Percentiles rank a stretch among this genome's conserved stretches.
Evolutionary conservation across 2,329 filamentous ascomycete genomes (phyloP).

Genomic region (Hirsutella minnesotensis): DNA sequence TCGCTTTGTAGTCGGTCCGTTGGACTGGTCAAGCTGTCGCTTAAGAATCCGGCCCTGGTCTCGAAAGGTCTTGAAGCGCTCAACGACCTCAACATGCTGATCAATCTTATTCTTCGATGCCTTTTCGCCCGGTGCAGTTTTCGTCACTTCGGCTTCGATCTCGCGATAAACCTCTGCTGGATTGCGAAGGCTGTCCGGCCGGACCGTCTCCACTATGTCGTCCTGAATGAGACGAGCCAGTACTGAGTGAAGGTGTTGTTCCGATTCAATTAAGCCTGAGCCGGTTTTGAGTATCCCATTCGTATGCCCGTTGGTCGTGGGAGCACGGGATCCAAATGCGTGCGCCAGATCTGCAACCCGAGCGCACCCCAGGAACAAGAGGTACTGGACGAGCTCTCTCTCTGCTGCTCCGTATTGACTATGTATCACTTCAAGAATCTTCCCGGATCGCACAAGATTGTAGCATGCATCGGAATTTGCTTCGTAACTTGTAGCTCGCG

Average conservation of each 20-base stretch:
- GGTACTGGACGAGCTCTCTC: slow-evolving; percentile 59
- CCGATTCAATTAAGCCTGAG: slow-evolving; percentile 28
- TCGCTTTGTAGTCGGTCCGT: slow-evolving; percentile 32
- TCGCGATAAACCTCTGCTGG: slow-evolving; percentile 48
- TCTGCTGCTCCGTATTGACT: slow-evolving; percentile 64
- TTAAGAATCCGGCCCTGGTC: slow-evolving; percentile 40
- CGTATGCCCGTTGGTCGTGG: slow-evolving; percentile 20
- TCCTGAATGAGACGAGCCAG: slow-evolving; percentile 46
- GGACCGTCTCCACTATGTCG: slow-evolving; percentile 57
- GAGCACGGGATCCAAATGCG: slow-evolving; percentile 36
- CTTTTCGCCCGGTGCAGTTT: slow-evolving; percentile 29
- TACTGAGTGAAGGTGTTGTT: slow-evolving; percentile 35
- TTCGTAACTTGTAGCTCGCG: slow-evolving; percentile 64
- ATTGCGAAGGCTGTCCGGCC: slow-evolving; percentile 42
- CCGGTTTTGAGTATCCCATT: slow-evolving; percentile 21
- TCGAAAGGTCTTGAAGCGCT: slow-evolving; percentile 40
- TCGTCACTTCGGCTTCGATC: slow-evolving; percentile 51
- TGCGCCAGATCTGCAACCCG: slow-evolving; percentile 58
- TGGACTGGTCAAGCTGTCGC: slow-evolving; percentile 33
- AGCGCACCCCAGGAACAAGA: slow-evolving; percentile 69
- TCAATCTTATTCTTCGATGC: slow-evolving; percentile 52
- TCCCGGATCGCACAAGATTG: slow-evolving; percentile 67
- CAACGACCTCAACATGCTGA: slow-evolving; percentile 42
- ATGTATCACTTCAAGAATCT: slow-evolving; percentile 66
- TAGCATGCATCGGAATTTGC: slow-evolving; percentile 74